These are phyloP conservation scores for Epichloe baconii DNA, from an alignment of 2,329 filamentous ascomycete genomes.

Conservation along the genomic window DNA sequence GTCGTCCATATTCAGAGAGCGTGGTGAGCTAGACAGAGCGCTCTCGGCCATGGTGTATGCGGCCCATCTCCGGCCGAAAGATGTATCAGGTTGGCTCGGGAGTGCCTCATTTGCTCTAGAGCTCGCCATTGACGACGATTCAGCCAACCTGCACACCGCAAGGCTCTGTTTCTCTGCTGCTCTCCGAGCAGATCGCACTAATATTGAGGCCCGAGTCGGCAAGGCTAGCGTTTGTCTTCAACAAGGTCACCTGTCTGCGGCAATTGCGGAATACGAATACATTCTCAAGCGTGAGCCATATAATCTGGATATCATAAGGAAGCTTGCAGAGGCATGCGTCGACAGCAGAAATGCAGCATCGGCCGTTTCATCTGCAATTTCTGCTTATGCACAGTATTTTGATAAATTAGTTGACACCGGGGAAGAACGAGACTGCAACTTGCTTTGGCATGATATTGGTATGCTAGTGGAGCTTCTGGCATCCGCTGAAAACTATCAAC, in stretches of 20 bases:
- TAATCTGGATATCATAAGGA: slow-evolving; percentile 41
- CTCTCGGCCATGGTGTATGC: slow-evolving; percentile 48
- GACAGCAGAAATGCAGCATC: slow-evolving; percentile 34
- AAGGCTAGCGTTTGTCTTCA: slow-evolving; percentile 46
- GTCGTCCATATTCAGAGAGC: slow-evolving; percentile 47
- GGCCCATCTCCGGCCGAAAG: slow-evolving; percentile 48
- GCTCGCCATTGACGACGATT: slow-evolving; percentile 32
- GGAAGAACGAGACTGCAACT: slow-evolving; percentile 21
- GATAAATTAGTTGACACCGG: slow-evolving; percentile 24
- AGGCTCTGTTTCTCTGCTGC: slow-evolving; percentile 47
- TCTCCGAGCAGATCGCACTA: slow-evolving; percentile 42
- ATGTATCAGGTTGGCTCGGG: slow-evolving; percentile 44
- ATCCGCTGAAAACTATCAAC: slow-evolving; percentile 45
- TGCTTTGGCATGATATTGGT: slow-evolving; percentile 70
- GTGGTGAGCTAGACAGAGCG: slow-evolving; percentile 42
- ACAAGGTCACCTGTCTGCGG: slow-evolving; percentile 38
- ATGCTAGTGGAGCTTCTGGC: slow-evolving; percentile 75
- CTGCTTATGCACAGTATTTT: slow-evolving; percentile 36
- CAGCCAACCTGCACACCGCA: slow-evolving; percentile 37
- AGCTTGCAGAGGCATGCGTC: slow-evolving; percentile 43
- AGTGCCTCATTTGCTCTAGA: slow-evolving; percentile 45
- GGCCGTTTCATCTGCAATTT: slow-evolving; percentile 26
- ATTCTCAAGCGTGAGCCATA: slow-evolving; percentile 38
- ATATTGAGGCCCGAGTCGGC: slow-evolving; percentile 43
- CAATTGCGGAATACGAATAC: slow-evolving; percentile 43